Evolutionary conservation across 129 eudicot species (phyloP).

Genomic region (Calendula officinalis): DNA sequence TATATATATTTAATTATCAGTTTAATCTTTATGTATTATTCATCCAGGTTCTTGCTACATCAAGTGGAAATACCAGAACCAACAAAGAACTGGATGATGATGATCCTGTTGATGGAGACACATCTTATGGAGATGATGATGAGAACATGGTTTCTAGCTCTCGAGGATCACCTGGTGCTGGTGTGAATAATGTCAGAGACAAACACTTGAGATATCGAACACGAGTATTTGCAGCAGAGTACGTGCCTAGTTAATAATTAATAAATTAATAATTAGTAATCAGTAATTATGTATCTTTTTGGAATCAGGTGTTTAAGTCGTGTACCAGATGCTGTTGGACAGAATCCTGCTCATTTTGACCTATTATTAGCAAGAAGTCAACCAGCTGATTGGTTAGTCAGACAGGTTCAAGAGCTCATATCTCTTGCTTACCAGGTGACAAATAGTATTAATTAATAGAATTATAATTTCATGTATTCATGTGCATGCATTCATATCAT

Average conservation of each 20-base stretch:
- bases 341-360: conserved; percentile 86
- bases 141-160: conserved; percentile 93
- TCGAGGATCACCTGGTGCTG: conserved; percentile 21
- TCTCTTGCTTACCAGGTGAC: conserved; percentile 97
- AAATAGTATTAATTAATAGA: neutral
- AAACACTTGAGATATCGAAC: conserved; percentile 94
- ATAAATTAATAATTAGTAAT: no score
- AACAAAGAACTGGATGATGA: conserved; percentile 40
- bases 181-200: conserved; percentile 45
- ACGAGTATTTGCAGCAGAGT: conserved; percentile 98
- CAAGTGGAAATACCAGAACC: conserved; percentile 51
- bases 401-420: conserved; percentile 86
- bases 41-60: conserved; percentile 75
- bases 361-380: conserved; percentile 69
- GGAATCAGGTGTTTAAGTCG: conserved; percentile 86
- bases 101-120: conserved; percentile 61
- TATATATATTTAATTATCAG: conserved; percentile 4
- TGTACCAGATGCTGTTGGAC: conserved; percentile 95
- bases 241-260: conserved; percentile 30
- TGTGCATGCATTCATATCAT: neutral
- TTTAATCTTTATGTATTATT: conserved; percentile 19
- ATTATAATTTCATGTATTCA: neutral
- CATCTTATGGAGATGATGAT: conserved; percentile 69
- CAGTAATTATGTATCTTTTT: neutral
- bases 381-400: conserved; percentile 80